phyloP scores from a whole-genome alignment of 1,284 basidiomycete species.

The Marasmius oreades region DNA sequence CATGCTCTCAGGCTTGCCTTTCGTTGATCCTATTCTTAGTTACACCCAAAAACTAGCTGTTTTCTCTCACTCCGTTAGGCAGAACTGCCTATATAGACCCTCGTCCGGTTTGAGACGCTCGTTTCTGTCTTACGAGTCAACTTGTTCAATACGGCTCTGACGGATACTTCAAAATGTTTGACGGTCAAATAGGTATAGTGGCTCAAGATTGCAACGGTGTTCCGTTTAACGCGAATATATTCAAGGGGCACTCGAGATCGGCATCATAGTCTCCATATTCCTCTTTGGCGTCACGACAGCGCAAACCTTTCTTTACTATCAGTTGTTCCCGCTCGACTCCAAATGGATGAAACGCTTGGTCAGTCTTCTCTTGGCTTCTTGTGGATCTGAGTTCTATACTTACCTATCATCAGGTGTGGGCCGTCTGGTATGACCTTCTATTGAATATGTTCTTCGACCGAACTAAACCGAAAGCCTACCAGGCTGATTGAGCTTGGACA shows the following conservation, averaged over 20 bases:
- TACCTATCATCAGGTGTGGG: not conserved
- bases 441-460: not conserved
- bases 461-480: not conserved
- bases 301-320: not conserved
- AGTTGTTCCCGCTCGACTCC: not conserved
- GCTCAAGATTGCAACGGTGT: not conserved
- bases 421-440: not conserved
- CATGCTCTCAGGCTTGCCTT: not conserved
- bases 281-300: not conserved
- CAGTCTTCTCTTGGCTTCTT: not conserved
- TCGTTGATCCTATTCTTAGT: not conserved
- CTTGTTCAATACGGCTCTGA: not conserved
- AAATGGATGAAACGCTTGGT: not conserved
- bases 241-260: constrained; percentile 7
- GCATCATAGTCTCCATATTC: not conserved
- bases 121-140: not conserved
- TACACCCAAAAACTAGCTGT: not conserved
- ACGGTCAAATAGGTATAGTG: not conserved
- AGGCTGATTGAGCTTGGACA: not conserved
- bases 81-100: not conserved
- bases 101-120: not conserved
- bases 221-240: not conserved
- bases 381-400: not conserved
- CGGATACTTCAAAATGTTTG: not conserved
- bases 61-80: not conserved